Evolutionary conservation across 2,329 filamentous ascomycete genomes (phyloP).

Genomic region (Colletotrichum chrysophilum): DNA sequence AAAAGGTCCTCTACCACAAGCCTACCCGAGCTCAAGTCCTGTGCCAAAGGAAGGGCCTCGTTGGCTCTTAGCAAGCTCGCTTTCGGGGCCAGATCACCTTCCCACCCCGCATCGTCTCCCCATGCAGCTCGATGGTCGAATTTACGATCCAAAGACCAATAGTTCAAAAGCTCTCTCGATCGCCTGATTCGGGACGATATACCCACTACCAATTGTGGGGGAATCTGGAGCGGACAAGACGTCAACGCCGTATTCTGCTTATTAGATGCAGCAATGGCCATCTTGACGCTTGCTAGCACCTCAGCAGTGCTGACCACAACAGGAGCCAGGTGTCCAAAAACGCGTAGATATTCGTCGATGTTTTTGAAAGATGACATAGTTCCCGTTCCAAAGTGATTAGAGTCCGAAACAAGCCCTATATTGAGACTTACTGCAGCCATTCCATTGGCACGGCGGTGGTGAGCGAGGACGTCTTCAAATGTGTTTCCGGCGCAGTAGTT

Average conservation of each 20-base stretch:
- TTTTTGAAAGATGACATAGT: conserved; percentile 51
- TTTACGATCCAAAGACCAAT: conserved; percentile 35
- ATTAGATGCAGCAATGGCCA: background rate
- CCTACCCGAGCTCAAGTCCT: conserved; percentile 31
- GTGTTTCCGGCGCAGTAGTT: conserved; percentile 25
- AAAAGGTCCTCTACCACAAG: conserved; percentile 40
- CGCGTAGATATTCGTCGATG: conserved; percentile 49
- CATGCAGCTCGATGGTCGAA: background rate
- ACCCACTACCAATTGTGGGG: conserved; percentile 24
- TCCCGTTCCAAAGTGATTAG: conserved; percentile 54
- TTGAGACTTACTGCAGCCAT: background rate
- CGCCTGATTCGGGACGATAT: conserved; percentile 21
- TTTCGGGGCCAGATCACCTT: background rate
- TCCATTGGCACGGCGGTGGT: background rate
- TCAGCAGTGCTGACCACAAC: background rate
- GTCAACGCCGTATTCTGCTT: background rate
- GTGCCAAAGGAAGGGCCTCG: conserved; percentile 33
- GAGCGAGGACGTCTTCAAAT: conserved; percentile 22
- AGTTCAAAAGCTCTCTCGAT: conserved; percentile 46
- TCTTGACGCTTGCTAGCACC: background rate
- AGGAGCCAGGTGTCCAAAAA: background rate
- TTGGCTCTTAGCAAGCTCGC: background rate
- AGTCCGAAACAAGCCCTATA: conserved; percentile 20
- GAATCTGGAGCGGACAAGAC: background rate
- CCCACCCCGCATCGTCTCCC: conserved; percentile 2